These are phyloP conservation scores for Myriangium duriaei DNA, from an alignment of 2,329 filamentous ascomycete species.

Conservation along the genomic window DNA sequence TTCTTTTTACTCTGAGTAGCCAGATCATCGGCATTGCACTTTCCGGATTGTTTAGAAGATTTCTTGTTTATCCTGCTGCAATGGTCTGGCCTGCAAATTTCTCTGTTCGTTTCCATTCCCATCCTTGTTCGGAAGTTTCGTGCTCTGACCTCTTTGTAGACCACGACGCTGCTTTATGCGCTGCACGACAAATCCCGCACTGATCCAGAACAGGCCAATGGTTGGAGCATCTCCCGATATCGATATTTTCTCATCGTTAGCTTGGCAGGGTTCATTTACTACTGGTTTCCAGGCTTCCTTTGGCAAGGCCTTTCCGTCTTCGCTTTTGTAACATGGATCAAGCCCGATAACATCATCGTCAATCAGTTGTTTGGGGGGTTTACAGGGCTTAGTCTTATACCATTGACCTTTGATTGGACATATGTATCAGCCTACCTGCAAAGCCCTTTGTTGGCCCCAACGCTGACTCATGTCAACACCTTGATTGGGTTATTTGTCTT, in stretches of 20 bases:
- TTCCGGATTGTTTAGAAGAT: slow-evolving; percentile 66
- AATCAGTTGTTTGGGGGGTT: slow-evolving; percentile 18
- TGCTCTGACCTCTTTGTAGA: too few species aligned
- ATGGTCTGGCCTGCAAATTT: slow-evolving; percentile 92
- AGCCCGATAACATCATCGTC: slow-evolving; percentile 57
- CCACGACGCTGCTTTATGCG: too few species aligned
- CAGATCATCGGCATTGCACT: slow-evolving; percentile 80
- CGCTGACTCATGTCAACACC: slow-evolving; percentile 23
- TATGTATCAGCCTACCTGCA: slow-evolving; percentile 70
- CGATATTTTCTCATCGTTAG: slow-evolving; percentile 72
- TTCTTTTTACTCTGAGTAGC: slow-evolving; percentile 75
- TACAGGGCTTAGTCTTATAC: slow-evolving; percentile 17
- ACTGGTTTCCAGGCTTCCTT: slow-evolving; percentile 70
- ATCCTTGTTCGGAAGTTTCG: too few species aligned
- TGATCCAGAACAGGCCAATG: slow-evolving; percentile 51
- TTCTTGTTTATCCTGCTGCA: slow-evolving; percentile 69
- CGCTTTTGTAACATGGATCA: slow-evolving; percentile 80
- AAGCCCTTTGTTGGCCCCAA: slow-evolving; percentile 40
- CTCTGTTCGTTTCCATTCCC: slow-evolving; percentile 70
- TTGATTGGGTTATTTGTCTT: slow-evolving; percentile 15
- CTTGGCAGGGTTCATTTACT: slow-evolving; percentile 59
- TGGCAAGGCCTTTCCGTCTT: slow-evolving; percentile 82
- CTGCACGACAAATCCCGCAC: slow-evolving; percentile 61
- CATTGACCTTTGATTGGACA: slow-evolving; percentile 66
- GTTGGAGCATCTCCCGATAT: slow-evolving; percentile 72